Base-by-base conservation (phyloP, 2,329 filamentous ascomycete genomes). In the Trichoderma sp. region DNA sequence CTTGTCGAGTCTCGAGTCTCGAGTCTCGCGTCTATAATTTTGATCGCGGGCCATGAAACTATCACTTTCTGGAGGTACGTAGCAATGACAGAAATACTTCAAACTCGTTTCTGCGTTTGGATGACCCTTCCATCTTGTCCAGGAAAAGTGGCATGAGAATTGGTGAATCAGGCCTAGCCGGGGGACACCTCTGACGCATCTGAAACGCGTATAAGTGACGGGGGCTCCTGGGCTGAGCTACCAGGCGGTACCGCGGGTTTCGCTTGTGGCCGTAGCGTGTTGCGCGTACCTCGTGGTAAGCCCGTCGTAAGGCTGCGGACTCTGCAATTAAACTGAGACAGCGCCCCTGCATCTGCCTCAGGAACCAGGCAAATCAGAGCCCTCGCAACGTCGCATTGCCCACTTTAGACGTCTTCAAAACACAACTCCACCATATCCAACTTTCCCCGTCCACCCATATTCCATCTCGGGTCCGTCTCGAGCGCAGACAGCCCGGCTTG, bases 391-490 rank as follows among this genome's bases (percentile, higher is more conserved):
- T 66, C 51, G 54, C 61, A 59, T 46, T 13, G 34, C 56, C 56
- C 56, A 14, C 56, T 59, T 54, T 58, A 54, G 54, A 30, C 63
- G 34, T 30, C 52, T 59, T 66, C 63, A 66, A 59, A 66, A 66
- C 63, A 58, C 37, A 59, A 18, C 63, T 59, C 63, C 63, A 58
- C 63, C 30, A 32, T 49, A n/a, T 21, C 26, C n/a, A 55, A 30
- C 32, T 46, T 49, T 46, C 52, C 54, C 54, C 54, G 16, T 32
- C 13, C 21, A 21, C 24, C 51, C n/a, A 54, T 54, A 26, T 39
- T 28, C 51, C 52, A 65, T 65, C 61, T 46, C 61, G 61, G 61
- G 51, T 55, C 51, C 61, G 32, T 49, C 24, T 59, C 54, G 37
- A 66, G 39, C 39, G 54, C 24, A 56, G 37, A n/a, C 37, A 52